A percentile compares a stretch with the other conserved stretches of the same genome.
Evolutionary conservation across 306 rosid genomes (phyloP).

Genomic region (Luffa aegyptiaca): DNA sequence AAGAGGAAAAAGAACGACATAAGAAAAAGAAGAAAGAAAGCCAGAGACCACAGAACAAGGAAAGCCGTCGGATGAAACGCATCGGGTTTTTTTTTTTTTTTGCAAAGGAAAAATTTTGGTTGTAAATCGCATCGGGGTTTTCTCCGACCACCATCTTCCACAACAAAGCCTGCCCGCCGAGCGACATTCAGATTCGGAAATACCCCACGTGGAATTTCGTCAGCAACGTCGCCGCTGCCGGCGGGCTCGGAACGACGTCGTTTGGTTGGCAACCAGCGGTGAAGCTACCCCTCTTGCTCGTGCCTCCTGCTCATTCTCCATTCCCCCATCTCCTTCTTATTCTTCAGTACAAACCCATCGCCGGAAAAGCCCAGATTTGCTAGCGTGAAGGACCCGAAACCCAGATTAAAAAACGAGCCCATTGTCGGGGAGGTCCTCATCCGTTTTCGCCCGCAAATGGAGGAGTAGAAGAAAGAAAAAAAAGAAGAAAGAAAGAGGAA

Average conservation of each 20-base stretch:
- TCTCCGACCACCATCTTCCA: background rate
- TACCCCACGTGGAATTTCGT: background rate
- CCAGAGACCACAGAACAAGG: constrained; percentile 10
- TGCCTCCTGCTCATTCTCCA: too few species aligned
- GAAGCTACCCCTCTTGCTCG: background rate
- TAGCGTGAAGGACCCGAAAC: too few species aligned
- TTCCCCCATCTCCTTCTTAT: too few species aligned
- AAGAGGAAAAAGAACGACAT: constrained; percentile 6
- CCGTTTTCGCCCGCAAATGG: too few species aligned
- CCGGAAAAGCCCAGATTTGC: too few species aligned
- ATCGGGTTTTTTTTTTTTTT: too few species aligned
- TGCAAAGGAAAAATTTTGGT: too few species aligned
- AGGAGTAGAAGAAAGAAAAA: too few species aligned
- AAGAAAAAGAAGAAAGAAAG: background rate
- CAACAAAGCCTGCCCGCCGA: background rate
- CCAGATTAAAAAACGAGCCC: too few species aligned
- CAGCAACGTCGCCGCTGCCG: background rate
- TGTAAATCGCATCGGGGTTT: background rate
- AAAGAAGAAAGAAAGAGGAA: too few species aligned
- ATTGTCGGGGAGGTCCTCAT: too few species aligned
- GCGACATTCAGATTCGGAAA: background rate
- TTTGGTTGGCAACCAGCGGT: background rate
- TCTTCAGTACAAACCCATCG: too few species aligned
- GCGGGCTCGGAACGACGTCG: background rate
- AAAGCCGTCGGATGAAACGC: background rate